Evolutionary conservation across 192 early-diverging fungal species (phyloP), one percentile per base, ranked within the genome.

Genomic region (Coemansia sp.): DNA sequence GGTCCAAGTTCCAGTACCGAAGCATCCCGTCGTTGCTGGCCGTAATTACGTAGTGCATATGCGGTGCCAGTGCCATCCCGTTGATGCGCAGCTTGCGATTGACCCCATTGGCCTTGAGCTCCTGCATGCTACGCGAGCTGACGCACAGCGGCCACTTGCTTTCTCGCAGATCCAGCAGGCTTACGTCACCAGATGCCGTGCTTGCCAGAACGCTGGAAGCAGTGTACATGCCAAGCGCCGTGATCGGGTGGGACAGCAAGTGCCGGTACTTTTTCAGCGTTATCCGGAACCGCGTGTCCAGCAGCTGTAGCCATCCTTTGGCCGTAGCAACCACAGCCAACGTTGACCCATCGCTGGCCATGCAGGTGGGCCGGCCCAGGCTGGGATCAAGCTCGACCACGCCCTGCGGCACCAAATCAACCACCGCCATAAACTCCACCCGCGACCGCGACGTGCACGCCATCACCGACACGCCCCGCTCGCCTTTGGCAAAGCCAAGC

Each of bases 1-100:
- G 64, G 6, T 69, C 71, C 16, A 79, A 76, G 60, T 93, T 87
- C 90, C 92, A 92, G 54, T 86, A 89, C n/a, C 93, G 73, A 28
- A 97, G 69, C 67, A 93, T 92, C 31, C 89, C 83, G 73, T 96
- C 94, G 5, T 83, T 85, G 5, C 92, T 90, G 0, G 75, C 90
- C 1, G 89, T 84, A 17, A 96, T 68, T 72, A 96, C 82, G 52
- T 81, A 88, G 15, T 76, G 56, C 76, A 30, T 86, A 79, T 10
- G 62, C 42, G 2, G 79, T 67, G 45, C 78, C 30, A 49, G 80
- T n/a, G 82, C 69, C 8, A 90, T 54, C 3, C 84, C 81, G n/a
- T 82, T 79, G 17, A 89, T 76, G 9, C 82, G 50, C 79, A 84
- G 14, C 66, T 69, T n/a, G 70, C 78, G 61, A 69, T 84, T 21